These are phyloP conservation scores for Fusarium hainanense DNA, from an alignment of 2,329 filamentous ascomycete species.

Conservation along the genomic window DNA sequence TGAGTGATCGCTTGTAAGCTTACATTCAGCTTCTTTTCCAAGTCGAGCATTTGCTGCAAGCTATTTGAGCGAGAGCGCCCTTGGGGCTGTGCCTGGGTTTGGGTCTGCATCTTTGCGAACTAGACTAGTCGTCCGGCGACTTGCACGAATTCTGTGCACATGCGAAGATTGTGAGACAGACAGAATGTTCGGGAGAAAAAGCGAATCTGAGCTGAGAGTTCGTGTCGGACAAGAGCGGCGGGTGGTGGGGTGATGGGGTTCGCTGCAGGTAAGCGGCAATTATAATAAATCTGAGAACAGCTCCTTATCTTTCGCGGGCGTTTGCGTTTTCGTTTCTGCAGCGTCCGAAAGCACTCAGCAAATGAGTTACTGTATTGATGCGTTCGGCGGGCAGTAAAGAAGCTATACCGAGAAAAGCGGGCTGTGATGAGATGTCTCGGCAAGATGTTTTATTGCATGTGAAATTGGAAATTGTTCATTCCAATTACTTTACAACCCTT, in stretches of 20 bases:
- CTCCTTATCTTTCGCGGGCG: conserved; percentile 5
- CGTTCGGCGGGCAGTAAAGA: conserved; percentile 8
- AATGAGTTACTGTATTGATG: neutral
- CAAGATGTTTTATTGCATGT: conserved; percentile 12
- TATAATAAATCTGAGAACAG: conserved; percentile 12
- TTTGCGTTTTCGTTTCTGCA: conserved; percentile 10
- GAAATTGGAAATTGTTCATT: conserved; percentile 7
- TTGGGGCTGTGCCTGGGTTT: conserved; percentile 24
- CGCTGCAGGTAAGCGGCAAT: conserved; percentile 36
- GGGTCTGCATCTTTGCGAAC: conserved; percentile 16
- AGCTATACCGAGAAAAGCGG: conserved; percentile 6
- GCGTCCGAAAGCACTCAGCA: conserved; percentile 15
- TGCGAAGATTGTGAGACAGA: conserved; percentile 29
- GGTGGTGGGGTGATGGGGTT: conserved; percentile 20
- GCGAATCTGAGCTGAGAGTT: conserved; percentile 1
- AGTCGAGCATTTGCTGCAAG: conserved; percentile 68
- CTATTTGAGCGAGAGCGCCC: conserved; percentile 54
- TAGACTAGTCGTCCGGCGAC: conserved; percentile 16
- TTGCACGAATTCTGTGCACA: conserved; percentile 16
- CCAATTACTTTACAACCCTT: conserved; percentile 18
- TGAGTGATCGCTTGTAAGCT: conserved; percentile 34
- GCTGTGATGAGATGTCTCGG: conserved; percentile 19
- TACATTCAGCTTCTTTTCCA: conserved; percentile 70
- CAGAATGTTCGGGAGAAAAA: conserved; percentile 22
- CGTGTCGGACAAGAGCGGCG: conserved; percentile 18